These are phyloP conservation scores for Candida boidinii DNA, from an alignment of 805 yeast genomes.

Conservation along the genomic window DNA sequence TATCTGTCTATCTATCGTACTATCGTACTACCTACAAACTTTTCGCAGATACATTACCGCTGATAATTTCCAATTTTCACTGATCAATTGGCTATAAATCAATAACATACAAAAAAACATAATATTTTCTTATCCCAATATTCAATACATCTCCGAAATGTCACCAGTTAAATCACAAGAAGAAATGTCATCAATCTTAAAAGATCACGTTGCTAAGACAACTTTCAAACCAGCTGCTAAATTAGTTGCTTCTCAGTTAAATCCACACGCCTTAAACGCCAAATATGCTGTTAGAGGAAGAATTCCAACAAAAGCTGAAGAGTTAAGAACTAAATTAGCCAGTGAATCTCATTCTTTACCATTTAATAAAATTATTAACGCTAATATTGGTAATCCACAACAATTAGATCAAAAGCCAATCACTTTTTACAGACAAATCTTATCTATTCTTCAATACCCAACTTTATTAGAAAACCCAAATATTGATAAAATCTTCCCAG, in stretches of 20 bases:
- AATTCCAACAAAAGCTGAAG: conserved; percentile 91
- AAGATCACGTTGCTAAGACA: conserved; percentile 1
- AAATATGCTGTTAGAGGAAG: conserved; percentile 95
- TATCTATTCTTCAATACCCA: conserved; percentile 83
- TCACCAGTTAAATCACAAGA: too few species aligned
- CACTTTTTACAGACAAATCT: conserved; percentile 90
- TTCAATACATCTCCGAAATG: too few species aligned
- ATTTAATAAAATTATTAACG: conserved; percentile 69
- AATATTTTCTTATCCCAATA: too few species aligned
- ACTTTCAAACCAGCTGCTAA: conserved; percentile 22
- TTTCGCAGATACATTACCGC: too few species aligned
- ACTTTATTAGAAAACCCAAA: conserved; percentile 37
- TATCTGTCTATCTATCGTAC: too few species aligned
- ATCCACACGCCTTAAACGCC: conserved; percentile 70
- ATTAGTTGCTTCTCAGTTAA: conserved; percentile 46
- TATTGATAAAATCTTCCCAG: conserved; percentile 33
- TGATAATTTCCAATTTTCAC: too few species aligned
- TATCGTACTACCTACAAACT: too few species aligned
- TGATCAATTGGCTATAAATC: too few species aligned
- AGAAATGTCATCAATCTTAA: not conserved
- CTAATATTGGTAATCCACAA: conserved; percentile 98
- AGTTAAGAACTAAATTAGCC: conserved; percentile 50
- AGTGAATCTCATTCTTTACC: conserved; percentile 58
- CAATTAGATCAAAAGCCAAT: conserved; percentile 91
- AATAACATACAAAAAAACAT: too few species aligned